Conservation (phyloP, 2,329 filamentous ascomycete genomes). For the Cercospora sp. region DNA sequence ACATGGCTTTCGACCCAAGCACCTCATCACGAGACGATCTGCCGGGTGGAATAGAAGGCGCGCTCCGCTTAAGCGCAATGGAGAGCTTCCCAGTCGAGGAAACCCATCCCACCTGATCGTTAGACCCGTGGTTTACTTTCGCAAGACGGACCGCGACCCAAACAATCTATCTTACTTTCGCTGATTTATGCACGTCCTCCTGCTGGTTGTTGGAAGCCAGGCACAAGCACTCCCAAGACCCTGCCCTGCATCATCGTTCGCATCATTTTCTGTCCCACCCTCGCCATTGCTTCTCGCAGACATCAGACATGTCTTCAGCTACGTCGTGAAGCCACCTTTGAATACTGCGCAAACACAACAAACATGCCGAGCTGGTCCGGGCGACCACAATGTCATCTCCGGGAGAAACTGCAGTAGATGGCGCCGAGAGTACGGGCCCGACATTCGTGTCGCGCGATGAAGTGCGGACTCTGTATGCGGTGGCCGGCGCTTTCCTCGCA, state of each 20-base stretch:
- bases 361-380: not conserved
- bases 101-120: not conserved
- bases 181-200: slow-evolving; percentile 1
- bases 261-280: not conserved
- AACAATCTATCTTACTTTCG: not conserved
- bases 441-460: not conserved
- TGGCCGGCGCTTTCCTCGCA: slow-evolving; percentile 5
- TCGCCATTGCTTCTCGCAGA: not conserved
- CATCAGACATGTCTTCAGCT: not conserved
- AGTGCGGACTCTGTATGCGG: not conserved
- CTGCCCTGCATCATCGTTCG: not conserved
- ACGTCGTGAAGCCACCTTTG: not conserved
- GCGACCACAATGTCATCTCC: slow-evolving; percentile 2
- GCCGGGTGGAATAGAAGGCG: not conserved
- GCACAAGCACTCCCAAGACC: not conserved
- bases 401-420: not conserved
- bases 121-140: not conserved
- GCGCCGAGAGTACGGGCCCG: not conserved
- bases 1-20: not conserved
- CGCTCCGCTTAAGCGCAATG: not conserved
- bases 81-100: not conserved
- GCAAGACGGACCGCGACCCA: not conserved
- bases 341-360: not conserved
- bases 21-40: not conserved
- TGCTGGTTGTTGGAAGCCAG: not conserved